A percentile compares a stretch with the other conserved stretches of the same genome.
These are phyloP conservation scores for Penicilliopsis zonata DNA, from an alignment of 495 filamentous ascomycete species.

Conservation along the genomic window DNA sequence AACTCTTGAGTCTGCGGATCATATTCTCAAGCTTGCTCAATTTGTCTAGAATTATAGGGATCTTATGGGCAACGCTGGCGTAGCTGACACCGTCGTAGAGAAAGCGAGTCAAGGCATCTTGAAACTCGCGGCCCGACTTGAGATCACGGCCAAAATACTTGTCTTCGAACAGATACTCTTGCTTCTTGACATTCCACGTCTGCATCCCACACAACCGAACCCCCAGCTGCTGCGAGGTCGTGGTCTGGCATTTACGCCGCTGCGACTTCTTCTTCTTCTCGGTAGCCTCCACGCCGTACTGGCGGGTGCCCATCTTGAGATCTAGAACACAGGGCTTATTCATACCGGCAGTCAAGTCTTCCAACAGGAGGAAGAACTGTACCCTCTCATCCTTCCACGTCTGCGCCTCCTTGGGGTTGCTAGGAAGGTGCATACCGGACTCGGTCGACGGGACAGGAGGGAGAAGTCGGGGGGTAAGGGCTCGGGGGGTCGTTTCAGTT, in stretches of 20 bases:
- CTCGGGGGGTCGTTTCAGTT: not conserved
- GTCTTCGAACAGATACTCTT: slow-evolving; percentile 82
- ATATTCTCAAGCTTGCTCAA: slow-evolving; percentile 70
- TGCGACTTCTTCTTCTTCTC: slow-evolving; percentile 91
- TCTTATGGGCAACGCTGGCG: slow-evolving; percentile 65
- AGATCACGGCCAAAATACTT: slow-evolving; percentile 92
- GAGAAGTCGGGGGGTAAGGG: not conserved
- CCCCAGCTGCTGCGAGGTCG: slow-evolving; percentile 82
- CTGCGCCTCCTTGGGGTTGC: slow-evolving; percentile 75
- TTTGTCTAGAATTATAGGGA: slow-evolving; percentile 77
- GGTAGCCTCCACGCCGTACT: slow-evolving; percentile 89
- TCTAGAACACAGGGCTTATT: slow-evolving; percentile 91
- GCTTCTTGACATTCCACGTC: slow-evolving; percentile 77
- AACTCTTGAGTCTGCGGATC: slow-evolving; percentile 65
- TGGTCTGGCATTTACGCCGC: slow-evolving; percentile 79
- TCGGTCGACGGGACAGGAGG: not conserved
- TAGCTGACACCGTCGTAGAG: slow-evolving; percentile 83
- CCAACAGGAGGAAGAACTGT: slow-evolving; percentile 88
- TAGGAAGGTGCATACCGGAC: slow-evolving; percentile 33
- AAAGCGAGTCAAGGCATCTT: slow-evolving; percentile 77
- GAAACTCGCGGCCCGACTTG: slow-evolving; percentile 82
- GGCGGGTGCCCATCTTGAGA: slow-evolving; percentile 97
- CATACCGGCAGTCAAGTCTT: slow-evolving; percentile 96
- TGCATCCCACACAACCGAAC: slow-evolving; percentile 94
- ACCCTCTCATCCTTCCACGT: slow-evolving; percentile 57